Evolutionary conservation across 768 basidiomycete genomes (phyloP), one percentile per base, ranked within the genome.

Genomic region (Kwoniella pini): DNA sequence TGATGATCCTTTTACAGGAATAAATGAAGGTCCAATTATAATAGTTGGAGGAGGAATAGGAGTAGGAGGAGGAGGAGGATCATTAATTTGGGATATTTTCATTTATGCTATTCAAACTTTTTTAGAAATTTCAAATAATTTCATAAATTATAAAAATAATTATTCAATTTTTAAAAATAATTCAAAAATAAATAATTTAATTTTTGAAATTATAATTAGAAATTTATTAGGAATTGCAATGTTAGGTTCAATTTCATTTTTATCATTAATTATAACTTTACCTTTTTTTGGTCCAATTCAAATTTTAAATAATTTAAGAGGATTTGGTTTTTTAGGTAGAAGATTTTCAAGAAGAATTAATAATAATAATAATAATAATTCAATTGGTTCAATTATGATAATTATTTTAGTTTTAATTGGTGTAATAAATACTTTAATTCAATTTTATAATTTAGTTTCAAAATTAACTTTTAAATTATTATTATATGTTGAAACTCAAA

Each of bases 331-430:
- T n/a, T 63, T 74, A 30, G 55, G 62, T 19, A 33, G 62, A 27
- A 39, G 65, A 12, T 38, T 67, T 28, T 39, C 28, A 15, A 36
- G 48, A 27, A 55, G 56, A 5, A 38, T 31, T 4, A 53, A 44
- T 3, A 42, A 53, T 38, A 55, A 28, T n/a, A 28, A 42, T 30
- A 13, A 31, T 40, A 30, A 31, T 9, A 24, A 31, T 5, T 39
- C 56, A 0, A 38, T 62, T 2, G 67, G 69, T 4, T 64, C 69
- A 31, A 52, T 66, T n/a, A 65, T 71, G 60, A 64, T 75, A 40
- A 33, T 75, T 42, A 11, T 63, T 4, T 48, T 72, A 19, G 71
- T 75, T n/a, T 43, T 75, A 26, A 68, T 75, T 33, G 74, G 74
- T 2, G 62, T 66, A 0, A 30, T 67, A 36, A 70, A 69, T 28